These are phyloP conservation scores for Chaetoceros muelleri DNA, from an alignment of 108 stramenopile species.

Conservation along the genomic window DNA sequence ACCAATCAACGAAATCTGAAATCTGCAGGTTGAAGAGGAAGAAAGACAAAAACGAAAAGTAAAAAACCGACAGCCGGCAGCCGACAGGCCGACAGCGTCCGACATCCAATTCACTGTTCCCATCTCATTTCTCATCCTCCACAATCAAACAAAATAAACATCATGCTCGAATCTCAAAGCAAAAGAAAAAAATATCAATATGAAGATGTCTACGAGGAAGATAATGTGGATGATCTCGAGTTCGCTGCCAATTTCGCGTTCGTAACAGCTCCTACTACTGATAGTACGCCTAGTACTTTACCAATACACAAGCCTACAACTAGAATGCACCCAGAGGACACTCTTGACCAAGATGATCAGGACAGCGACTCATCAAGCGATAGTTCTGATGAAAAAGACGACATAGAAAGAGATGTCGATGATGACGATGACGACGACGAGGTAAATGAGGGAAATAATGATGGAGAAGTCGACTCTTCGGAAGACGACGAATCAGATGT, in stretches of 20 bases:
- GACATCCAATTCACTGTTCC: too few species aligned
- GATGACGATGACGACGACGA: neutral
- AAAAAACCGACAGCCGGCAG: too few species aligned
- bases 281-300: neutral
- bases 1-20: too few species aligned
- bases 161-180: too few species aligned
- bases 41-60: too few species aligned
- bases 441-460: conserved; percentile 1
- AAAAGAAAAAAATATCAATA: conserved; percentile 1
- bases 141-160: too few species aligned
- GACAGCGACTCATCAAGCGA: conserved; percentile 1
- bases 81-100: too few species aligned
- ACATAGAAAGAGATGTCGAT: conserved; percentile 1
- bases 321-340: conserved; percentile 4
- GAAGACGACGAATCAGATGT: conserved; percentile 10
- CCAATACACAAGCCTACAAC: conserved; percentile 5
- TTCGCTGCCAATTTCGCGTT: conserved; percentile 36
- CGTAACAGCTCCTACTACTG: conserved; percentile 6
- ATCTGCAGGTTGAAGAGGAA: too few species aligned
- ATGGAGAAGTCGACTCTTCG: neutral
- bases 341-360: conserved; percentile 10
- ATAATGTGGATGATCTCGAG: conserved; percentile 43
- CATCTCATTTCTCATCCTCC: too few species aligned
- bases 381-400: conserved; percentile 1
- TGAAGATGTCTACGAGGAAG: conserved; percentile 14